Conservation (phyloP, 768 basidiomycete genomes). For the Rhizopogon vulgaris region DNA sequence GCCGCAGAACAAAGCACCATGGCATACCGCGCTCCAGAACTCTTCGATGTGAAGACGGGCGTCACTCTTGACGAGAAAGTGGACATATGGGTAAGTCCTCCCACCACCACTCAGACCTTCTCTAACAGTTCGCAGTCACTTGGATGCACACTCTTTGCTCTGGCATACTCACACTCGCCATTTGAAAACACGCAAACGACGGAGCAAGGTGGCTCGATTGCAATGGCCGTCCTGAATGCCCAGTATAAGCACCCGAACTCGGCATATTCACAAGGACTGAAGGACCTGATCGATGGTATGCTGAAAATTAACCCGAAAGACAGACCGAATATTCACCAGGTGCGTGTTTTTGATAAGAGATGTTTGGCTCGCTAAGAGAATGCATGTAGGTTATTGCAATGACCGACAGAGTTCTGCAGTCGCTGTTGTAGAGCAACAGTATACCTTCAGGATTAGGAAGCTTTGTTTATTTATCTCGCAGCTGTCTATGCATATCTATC, state of each 20-base stretch:
- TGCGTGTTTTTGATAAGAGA: slow-evolving; percentile 25
- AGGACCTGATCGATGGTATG: slow-evolving; percentile 78
- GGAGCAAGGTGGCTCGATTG: slow-evolving; percentile 93
- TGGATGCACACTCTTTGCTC: slow-evolving; percentile 90
- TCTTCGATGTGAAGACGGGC: slow-evolving; percentile 96
- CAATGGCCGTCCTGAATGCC: slow-evolving; percentile 94
- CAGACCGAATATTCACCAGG: slow-evolving; percentile 83
- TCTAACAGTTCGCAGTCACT: slow-evolving; percentile 58
- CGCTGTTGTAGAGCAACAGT: slow-evolving; percentile 34
- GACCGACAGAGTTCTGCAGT: slow-evolving; percentile 60
- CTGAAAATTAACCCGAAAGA: slow-evolving; percentile 77
- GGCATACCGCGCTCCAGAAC: slow-evolving; percentile 96
- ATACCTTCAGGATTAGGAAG: not conserved
- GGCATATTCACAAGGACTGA: slow-evolving; percentile 81
- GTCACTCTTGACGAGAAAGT: slow-evolving; percentile 86
- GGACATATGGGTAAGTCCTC: slow-evolving; percentile 80
- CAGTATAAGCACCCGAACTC: slow-evolving; percentile 86
- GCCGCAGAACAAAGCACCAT: slow-evolving; percentile 98
- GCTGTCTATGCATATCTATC: not conserved
- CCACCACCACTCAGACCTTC: not conserved
- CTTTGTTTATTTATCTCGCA: not conserved
- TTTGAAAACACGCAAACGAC: slow-evolving; percentile 91
- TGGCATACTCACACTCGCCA: slow-evolving; percentile 93
- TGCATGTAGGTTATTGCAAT: slow-evolving; percentile 51
- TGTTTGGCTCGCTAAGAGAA: slow-evolving; percentile 1